These are phyloP conservation scores for Bruguiera hainesii DNA, from an alignment of 441 rosid species.

Conservation along the genomic window DNA sequence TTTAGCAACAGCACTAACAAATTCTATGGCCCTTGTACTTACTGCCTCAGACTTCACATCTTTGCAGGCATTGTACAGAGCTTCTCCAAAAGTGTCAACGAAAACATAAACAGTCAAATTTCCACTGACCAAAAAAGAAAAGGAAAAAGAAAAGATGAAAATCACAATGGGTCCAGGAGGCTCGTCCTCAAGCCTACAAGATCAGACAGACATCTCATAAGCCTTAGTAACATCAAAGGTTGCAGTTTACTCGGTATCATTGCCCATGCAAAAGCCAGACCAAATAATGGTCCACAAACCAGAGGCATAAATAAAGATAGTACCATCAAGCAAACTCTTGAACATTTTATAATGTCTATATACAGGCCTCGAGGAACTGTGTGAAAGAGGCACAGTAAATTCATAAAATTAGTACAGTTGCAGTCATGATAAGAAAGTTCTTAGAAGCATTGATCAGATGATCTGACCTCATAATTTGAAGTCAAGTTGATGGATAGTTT, in stretches of 20 bases:
- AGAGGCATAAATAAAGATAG: background rate
- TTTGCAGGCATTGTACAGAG: conserved; percentile 70
- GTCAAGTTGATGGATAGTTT: conserved; percentile 81
- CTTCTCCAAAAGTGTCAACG: conserved; percentile 68
- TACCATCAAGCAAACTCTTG: background rate
- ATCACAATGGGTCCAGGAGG: too few species aligned
- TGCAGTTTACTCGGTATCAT: background rate
- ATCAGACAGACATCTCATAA: too few species aligned
- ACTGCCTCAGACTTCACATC: conserved; percentile 89
- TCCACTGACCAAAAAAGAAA: conserved; percentile 52
- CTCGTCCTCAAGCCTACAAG: too few species aligned
- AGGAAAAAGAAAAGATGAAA: conserved; percentile 12
- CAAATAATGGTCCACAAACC: background rate
- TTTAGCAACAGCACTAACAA: conserved; percentile 82
- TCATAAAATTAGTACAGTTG: too few species aligned
- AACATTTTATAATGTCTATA: background rate
- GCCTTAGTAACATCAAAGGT: background rate
- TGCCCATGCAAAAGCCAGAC: background rate
- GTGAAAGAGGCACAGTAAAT: too few species aligned
- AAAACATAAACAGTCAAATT: conserved; percentile 75
- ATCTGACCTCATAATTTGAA: conserved; percentile 55
- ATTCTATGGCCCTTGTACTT: conserved; percentile 70
- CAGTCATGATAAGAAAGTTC: too few species aligned
- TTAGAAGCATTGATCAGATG: conserved; percentile 4
- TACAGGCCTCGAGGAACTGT: too few species aligned